A percentile compares a stretch with the other conserved stretches of the same genome.
phyloP scores from a whole-genome alignment of 306 rosid species.

The Ceratonia siliqua region DNA sequence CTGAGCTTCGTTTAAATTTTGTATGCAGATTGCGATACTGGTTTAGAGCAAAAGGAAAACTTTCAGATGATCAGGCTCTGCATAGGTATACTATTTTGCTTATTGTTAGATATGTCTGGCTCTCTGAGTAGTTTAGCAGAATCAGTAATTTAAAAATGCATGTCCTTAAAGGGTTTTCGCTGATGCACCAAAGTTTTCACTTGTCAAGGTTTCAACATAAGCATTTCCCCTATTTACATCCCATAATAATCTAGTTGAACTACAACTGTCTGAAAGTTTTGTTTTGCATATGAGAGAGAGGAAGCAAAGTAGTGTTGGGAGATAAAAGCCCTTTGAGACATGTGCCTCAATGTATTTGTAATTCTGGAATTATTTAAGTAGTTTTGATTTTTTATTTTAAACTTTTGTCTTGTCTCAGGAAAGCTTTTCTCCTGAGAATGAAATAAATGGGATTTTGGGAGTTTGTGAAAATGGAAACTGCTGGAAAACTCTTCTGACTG shows the following conservation, averaged over 20 bases:
- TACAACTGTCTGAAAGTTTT: neutral
- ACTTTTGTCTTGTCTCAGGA: conserved; percentile 7
- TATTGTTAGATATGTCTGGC: conserved; percentile 14
- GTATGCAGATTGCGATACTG: conserved; percentile 78
- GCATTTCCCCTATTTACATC: neutral
- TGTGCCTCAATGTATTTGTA: neutral
- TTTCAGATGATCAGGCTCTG: conserved; percentile 95
- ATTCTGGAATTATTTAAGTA: neutral
- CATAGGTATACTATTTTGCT: conserved; percentile 61
- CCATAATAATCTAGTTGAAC: neutral
- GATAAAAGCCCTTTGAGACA: neutral
- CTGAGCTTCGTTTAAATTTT: conserved; percentile 28
- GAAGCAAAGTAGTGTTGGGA: neutral
- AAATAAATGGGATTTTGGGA: conserved; percentile 12
- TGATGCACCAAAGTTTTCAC: conserved; percentile 14
- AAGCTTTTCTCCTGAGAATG: conserved; percentile 4
- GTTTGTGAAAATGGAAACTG: conserved; percentile 11
- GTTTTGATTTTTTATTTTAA: neutral
- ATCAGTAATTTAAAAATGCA: conserved; percentile 12
- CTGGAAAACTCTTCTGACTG: neutral
- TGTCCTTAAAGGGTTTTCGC: conserved; percentile 21
- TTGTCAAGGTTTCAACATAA: neutral
- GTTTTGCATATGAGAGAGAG: neutral
- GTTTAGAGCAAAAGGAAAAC: conserved; percentile 89
- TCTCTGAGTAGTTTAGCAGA: conserved; percentile 22